Base-by-base conservation (phyloP, 1,284 basidiomycete species). In the Cryptococcus floricola region DNA sequence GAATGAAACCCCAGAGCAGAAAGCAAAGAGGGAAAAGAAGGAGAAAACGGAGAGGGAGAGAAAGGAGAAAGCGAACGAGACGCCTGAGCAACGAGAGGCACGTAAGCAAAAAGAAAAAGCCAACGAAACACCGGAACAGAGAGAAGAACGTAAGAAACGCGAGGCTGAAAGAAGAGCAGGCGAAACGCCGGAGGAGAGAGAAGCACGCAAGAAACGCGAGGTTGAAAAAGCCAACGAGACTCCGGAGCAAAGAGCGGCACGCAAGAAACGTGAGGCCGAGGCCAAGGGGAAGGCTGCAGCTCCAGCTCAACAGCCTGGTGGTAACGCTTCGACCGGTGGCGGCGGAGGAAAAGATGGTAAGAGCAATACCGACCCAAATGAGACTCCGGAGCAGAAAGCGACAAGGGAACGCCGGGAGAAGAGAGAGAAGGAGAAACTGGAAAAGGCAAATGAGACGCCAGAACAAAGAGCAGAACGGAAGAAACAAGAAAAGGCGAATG, bases 1-100 rank as follows among this genome's bases (percentile, higher is more conserved):
- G 19, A 19, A n/a, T 7, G 39, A n/a, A 13, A 19, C 16, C 19
- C 39, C 16, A 1, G n/a, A 51, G 18, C 14, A 44, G 48, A 16
- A 56, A 18, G 28, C 25, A 9, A 54, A 50, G 38, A 37, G 46
- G 14, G 5, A 45, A 39, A 50, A 42, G 48, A 38, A 46, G 48
- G 13, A 23, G 45, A 19, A 37, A 13, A 44, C 14, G 31, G 27
- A 44, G 25, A 5, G 14, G 19, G 25, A 23, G 19, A 19, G 19
- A 19, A 1, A 19, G 19, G 19, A 19, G 14, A 46, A 19, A 39
- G 31, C 51, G 4, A 28, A 48, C 31, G 31, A 31, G 31, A 31
- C 28, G 28, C 10, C 10, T 18, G 34, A 27, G 10, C 25, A 18
- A 48, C 39, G 43, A 41, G 49, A 18, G 25, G 38, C 19, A 19